Evolutionary conservation across 2,329 filamentous ascomycete species (phyloP), one percentile per base, ranked within the genome.

Genomic region (Colletotrichum chrysophilum): DNA sequence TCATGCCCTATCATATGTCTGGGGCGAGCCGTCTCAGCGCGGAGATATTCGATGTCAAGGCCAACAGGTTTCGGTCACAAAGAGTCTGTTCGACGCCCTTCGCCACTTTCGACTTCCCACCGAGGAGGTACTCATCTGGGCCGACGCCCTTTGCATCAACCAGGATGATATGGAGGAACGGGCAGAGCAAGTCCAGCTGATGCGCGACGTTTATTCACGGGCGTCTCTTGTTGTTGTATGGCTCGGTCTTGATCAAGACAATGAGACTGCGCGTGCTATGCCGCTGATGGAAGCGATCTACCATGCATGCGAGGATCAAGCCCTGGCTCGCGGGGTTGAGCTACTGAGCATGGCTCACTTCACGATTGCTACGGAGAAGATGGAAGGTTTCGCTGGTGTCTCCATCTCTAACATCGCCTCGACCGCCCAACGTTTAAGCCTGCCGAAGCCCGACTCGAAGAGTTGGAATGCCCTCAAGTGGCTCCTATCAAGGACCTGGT

Each of bases 81-180:
- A 36, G 18, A 80, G 78, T 48, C 74, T 80, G 4, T 52, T 60
- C 18, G 76, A 75, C 28, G 79, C 78, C 3, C 66, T 80, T 3
- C 70, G 34, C 13, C 78, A 67, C 14, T 76, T 79, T 18, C 74
- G 77, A 4, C 34, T 18, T n/a, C 13, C 52, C 65, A 21, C 43
- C 5, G 43, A 48, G n/a, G 43, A 48, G 43, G n/a, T 48, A 13
- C 10, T 48, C 21, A 64, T 80, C 38, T 80, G 78, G 79, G 77
- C 74, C 4, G 78, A 80, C 69, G 78, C 75, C 5, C 26, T 79
- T 10, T 79, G 74, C 64, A 77, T 80, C 48, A 76, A 79, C 28
- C 78, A 79, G 32, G 67, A 68, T 1, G 72, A 79, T 16, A 16
- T 71, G 12, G 30, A 66, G 7, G 78, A 80, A 65, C 69, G 74